Evolutionary conservation across 805 yeast genomes (phyloP).

Genomic region (Dipodascus geniculatus): DNA sequence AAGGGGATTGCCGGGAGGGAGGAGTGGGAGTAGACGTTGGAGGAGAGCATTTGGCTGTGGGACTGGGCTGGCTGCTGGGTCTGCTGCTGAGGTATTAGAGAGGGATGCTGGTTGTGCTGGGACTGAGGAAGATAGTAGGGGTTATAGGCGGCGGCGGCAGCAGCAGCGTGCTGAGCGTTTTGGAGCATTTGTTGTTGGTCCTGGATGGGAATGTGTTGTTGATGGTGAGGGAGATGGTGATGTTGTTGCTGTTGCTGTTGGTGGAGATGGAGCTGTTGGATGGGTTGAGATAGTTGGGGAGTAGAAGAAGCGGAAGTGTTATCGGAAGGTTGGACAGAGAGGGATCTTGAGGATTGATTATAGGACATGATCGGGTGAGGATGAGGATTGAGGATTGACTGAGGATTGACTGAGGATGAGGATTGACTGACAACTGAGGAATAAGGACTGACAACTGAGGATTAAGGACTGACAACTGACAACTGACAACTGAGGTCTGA

Average conservation of each 20-base stretch:
- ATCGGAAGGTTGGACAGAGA: too few species aligned
- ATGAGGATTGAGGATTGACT: too few species aligned
- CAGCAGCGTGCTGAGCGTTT: not conserved
- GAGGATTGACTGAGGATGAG: not conserved
- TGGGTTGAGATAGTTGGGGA: not conserved
- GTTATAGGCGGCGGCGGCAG: not conserved
- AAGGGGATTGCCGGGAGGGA: not conserved
- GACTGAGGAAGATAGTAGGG: not conserved
- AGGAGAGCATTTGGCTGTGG: not conserved
- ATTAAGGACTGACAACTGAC: too few species aligned
- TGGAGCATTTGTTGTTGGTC: not conserved
- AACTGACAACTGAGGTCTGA: too few species aligned
- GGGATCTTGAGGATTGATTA: not conserved
- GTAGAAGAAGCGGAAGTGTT: not conserved
- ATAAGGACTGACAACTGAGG: too few species aligned
- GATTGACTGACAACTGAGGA: too few species aligned
- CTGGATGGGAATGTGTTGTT: not conserved
- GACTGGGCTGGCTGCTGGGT: not conserved
- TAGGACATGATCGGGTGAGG: not conserved
- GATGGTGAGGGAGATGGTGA: not conserved
- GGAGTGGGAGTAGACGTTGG: not conserved
- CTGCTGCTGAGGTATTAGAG: not conserved
- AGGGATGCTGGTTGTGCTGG: too few species aligned
- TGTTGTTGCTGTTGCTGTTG: not conserved
- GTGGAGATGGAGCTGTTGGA: not conserved